Evolutionary conservation across 352 stramenopile species (phyloP).

Genomic region (Phytopythium kandeliae): DNA sequence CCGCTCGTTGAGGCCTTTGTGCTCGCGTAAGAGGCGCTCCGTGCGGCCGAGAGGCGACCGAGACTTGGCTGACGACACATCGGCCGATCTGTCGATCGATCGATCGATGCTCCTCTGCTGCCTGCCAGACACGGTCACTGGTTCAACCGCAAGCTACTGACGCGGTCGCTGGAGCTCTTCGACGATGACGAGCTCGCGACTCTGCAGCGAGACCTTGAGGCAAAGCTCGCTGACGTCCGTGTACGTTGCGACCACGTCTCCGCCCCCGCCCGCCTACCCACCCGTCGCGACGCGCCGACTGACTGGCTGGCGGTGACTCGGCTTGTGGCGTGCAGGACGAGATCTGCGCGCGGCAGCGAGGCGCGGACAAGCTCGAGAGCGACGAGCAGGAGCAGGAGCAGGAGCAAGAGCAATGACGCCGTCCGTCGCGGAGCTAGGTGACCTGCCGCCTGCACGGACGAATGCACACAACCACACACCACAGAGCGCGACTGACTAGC

Average conservation of each 20-base stretch:
- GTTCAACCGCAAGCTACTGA: constrained; percentile 55
- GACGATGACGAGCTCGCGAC: constrained; percentile 35
- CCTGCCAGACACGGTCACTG: constrained; percentile 47
- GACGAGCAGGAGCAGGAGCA: background rate
- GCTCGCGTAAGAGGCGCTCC: constrained; percentile 25
- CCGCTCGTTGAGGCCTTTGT: constrained; percentile 49
- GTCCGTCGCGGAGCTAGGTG: too few species aligned
- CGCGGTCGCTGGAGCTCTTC: constrained; percentile 42
- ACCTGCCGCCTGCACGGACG: too few species aligned
- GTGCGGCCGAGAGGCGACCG: too few species aligned
- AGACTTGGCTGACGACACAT: too few species aligned
- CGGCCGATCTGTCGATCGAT: too few species aligned
- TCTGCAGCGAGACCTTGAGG: constrained; percentile 43
- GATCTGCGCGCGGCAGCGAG: background rate
- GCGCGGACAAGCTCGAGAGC: background rate
- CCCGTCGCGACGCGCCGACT: too few species aligned
- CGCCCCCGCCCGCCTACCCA: too few species aligned
- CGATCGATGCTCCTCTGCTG: background rate
- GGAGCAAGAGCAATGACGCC: background rate
- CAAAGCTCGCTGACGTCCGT: constrained; percentile 41
- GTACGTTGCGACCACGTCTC: constrained; percentile 20
- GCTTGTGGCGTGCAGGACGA: background rate
- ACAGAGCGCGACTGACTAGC: too few species aligned
- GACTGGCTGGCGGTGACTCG: too few species aligned
- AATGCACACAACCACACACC: too few species aligned